Evolutionary conservation across 2,329 filamentous ascomycete genomes (phyloP).

Genomic region (Cryphonectria naterciae): DNA sequence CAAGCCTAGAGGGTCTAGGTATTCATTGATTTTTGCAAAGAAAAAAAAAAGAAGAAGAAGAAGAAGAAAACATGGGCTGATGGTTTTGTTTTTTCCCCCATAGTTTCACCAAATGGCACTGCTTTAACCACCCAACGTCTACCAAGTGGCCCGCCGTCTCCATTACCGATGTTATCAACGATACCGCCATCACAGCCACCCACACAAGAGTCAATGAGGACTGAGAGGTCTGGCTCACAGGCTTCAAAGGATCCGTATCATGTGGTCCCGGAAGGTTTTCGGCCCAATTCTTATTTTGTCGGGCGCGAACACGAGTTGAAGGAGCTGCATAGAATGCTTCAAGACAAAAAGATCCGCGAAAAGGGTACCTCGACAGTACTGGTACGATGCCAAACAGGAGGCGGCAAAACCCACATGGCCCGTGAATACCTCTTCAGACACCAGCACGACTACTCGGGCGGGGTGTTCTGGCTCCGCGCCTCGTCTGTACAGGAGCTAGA

Average conservation of each 20-base stretch:
- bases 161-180: slow-evolving; percentile 28
- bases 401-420: slow-evolving; percentile 71
- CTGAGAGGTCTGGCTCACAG: slow-evolving; percentile 15
- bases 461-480: slow-evolving; percentile 71
- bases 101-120: slow-evolving; percentile 28
- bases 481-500: slow-evolving; percentile 62
- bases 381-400: slow-evolving; percentile 66
- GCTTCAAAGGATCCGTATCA: slow-evolving; percentile 37
- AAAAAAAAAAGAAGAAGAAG: not conserved
- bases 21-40: slow-evolving; percentile 9
- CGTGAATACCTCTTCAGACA: slow-evolving; percentile 69
- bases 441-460: slow-evolving; percentile 62
- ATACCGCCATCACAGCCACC: slow-evolving; percentile 4
- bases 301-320: slow-evolving; percentile 63
- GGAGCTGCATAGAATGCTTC: slow-evolving; percentile 62
- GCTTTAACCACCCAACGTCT: slow-evolving; percentile 16
- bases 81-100: slow-evolving; percentile 22
- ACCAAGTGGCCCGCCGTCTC: slow-evolving; percentile 26
- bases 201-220: slow-evolving; percentile 3
- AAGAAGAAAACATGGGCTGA: slow-evolving; percentile 33
- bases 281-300: slow-evolving; percentile 65
- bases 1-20: slow-evolving; percentile 26
- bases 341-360: slow-evolving; percentile 57
- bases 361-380: slow-evolving; percentile 66
- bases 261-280: slow-evolving; percentile 59